Evolutionary conservation across 1,139 yeast genomes (phyloP).

Genomic region (Spathaspora sp.): DNA sequence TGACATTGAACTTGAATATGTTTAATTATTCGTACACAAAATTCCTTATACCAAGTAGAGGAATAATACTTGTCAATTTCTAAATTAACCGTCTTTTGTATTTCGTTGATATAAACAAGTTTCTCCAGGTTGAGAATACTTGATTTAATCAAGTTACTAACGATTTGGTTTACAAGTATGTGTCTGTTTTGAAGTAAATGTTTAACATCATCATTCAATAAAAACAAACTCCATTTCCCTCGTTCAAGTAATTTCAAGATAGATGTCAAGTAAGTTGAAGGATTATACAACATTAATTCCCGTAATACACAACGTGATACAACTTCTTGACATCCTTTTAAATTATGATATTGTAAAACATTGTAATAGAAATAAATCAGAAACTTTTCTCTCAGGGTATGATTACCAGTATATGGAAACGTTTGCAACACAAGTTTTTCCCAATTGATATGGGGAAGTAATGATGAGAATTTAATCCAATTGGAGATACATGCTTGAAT

Average conservation of each 20-base stretch:
- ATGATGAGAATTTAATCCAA: constrained; percentile 28
- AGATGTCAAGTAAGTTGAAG: constrained; percentile 25
- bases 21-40: constrained; percentile 28
- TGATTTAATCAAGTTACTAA: constrained; percentile 20
- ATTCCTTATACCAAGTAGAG: constrained; percentile 27
- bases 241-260: constrained; percentile 23
- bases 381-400: constrained; percentile 37
- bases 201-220: constrained; percentile 12
- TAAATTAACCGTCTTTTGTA: constrained; percentile 25
- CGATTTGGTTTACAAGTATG: constrained; percentile 20
- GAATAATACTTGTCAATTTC: constrained; percentile 29
- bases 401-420: constrained; percentile 42
- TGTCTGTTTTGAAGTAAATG: constrained; percentile 19
- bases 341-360: constrained; percentile 23
- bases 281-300: constrained; percentile 25
- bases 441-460: constrained; percentile 31
- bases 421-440: constrained; percentile 37
- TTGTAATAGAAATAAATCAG: constrained; percentile 28
- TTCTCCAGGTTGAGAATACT: constrained; percentile 3
- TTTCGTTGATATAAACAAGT: constrained; percentile 19
- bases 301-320: constrained; percentile 23
- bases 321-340: constrained; percentile 24
- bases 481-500: constrained; percentile 25
- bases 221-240: constrained; percentile 19
- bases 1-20: constrained; percentile 24